These are phyloP conservation scores for Aspergillus bridgeri DNA, from an alignment of 495 filamentous ascomycete genomes.

Conservation along the genomic window DNA sequence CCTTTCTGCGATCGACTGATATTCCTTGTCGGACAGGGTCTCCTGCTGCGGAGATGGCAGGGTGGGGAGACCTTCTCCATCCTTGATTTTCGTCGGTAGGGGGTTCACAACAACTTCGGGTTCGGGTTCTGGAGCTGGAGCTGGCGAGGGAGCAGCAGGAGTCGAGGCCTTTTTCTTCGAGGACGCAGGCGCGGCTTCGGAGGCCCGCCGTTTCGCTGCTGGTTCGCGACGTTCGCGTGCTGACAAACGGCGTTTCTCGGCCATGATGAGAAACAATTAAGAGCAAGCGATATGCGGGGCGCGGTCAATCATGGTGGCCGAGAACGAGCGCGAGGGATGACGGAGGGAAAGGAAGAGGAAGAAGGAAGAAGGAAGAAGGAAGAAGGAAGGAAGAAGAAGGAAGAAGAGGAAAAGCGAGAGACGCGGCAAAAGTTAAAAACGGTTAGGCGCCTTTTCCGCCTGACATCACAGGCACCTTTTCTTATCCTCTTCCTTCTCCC, in stretches of 20 bases:
- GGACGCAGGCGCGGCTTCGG: slow-evolving; percentile 36
- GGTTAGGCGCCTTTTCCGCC: neutral
- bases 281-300: neutral
- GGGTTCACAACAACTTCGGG: slow-evolving; percentile 48
- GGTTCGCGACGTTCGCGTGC: slow-evolving; percentile 47
- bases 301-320: neutral
- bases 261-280: slow-evolving; percentile 26
- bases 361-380: neutral
- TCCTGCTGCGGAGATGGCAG: slow-evolving; percentile 64
- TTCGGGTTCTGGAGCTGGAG: slow-evolving; percentile 13
- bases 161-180: slow-evolving; percentile 39
- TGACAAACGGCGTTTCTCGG: slow-evolving; percentile 45
- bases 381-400: neutral
- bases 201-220: slow-evolving; percentile 44
- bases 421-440: slow-evolving; percentile 13
- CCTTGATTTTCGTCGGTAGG: slow-evolving; percentile 60
- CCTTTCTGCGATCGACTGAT: slow-evolving; percentile 84
- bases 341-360: neutral
- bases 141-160: slow-evolving; percentile 25
- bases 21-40: slow-evolving; percentile 63
- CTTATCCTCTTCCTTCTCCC: neutral
- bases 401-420: slow-evolving; percentile 10
- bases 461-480: neutral
- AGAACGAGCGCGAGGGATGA: neutral
- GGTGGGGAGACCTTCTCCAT: slow-evolving; percentile 70